Evolutionary conservation across 306 rosid genomes (phyloP), one percentile per base, ranked within the genome.

Genomic region (Ceratonia siliqua): DNA sequence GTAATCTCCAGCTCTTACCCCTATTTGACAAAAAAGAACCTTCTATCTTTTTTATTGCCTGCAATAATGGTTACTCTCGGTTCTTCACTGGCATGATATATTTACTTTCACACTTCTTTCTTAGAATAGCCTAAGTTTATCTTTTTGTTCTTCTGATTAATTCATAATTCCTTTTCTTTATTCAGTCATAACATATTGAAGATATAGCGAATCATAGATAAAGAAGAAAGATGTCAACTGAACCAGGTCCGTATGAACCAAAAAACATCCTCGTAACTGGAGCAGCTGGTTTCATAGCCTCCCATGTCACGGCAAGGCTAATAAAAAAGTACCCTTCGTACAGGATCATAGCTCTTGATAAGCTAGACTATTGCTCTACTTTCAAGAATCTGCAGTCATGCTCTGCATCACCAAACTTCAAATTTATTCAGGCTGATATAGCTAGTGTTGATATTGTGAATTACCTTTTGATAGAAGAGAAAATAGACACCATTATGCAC

Each of bases 401-500:
- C 53, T 32, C 53, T 28, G 48, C 87, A 22, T 91, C 93, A 15
- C 79, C 76, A 17, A 87, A 85, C 20, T 91, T 91, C 80, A 87
- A 87, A 78, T 91, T 91, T 77, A 72, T 91, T 2, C 86, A 85
- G 82, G 91, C 88, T 13, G 89, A 91, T 71, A 82, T 88, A 68
- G 85, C 88, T 13, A 83, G 82, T 4, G 86, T 83, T 6, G 96
- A 91, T 33, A 81, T 87, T 17, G 83, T 91, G 72, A 87, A 85
- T 46, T 85, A 86, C 73, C 77, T 91, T 10, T 24, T 91, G 72
- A 72, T 86, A 32, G 85, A 83, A 8, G 93, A 91, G 69, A 66
- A 85, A 54, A 91, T 88, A 32, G 93, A 91, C 81, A 91, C 93
- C 8, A 82, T 91, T 41, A 88, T 91, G 93, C 90, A 91, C 70